phyloP scores from a whole-genome alignment of 2,329 filamentous ascomycete genomes.

The Leptographium radiaticola region DNA sequence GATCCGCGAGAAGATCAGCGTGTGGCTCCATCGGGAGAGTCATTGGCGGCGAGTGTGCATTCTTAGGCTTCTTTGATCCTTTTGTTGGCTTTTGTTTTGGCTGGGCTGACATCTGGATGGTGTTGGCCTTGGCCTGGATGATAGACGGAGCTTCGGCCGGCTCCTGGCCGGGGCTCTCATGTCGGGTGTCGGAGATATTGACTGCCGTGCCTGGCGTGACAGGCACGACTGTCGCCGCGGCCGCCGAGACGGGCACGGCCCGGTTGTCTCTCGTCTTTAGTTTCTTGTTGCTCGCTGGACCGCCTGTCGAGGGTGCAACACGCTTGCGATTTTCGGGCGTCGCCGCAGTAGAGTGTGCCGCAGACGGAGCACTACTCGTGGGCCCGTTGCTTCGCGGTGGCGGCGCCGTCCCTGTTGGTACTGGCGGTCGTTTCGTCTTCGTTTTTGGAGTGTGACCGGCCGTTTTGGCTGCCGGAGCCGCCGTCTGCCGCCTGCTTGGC shows the following conservation, averaged over 20 bases:
- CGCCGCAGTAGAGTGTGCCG: background rate
- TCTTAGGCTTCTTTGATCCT: conserved; percentile 18
- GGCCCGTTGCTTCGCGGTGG: background rate
- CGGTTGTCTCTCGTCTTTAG: background rate
- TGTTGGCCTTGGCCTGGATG: background rate
- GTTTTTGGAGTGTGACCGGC: background rate
- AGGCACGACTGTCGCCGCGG: background rate
- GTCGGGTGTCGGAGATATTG: background rate
- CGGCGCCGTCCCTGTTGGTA: background rate
- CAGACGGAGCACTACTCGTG: background rate
- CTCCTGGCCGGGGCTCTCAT: background rate
- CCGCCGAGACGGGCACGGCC: background rate
- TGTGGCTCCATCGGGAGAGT: conserved; percentile 22
- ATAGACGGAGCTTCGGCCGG: no score
- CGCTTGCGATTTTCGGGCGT: background rate
- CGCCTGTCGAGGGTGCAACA: background rate
- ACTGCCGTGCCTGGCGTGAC: conserved; percentile 3
- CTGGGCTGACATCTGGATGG: background rate
- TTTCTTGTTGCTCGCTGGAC: background rate
- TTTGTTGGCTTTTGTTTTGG: conserved; percentile 15
- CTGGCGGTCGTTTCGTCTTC: background rate
- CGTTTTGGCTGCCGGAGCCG: background rate
- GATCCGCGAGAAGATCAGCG: conserved; percentile 27
- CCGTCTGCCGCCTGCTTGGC: background rate
- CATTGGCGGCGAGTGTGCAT: conserved; percentile 6